Evolutionary conservation across 2,329 filamentous ascomycete species (phyloP).

Genomic region (Herpotrichia juniperi): DNA sequence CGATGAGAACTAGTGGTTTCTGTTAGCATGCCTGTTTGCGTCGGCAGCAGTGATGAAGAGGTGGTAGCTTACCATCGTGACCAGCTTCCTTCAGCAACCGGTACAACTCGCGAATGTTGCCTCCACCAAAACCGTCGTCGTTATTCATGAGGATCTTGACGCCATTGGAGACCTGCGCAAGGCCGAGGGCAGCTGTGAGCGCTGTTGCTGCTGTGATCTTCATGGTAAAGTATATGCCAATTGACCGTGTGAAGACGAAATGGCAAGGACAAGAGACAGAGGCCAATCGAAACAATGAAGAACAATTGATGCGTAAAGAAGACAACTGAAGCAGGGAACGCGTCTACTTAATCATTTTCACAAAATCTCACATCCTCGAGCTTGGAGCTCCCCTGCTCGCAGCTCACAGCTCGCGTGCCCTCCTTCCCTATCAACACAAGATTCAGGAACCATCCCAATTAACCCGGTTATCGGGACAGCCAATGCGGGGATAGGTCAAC

Average conservation of each 20-base stretch:
- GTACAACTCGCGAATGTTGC: constrained; percentile 44
- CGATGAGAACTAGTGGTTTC: constrained; percentile 44
- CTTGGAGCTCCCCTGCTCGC: not conserved
- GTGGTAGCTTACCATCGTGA: constrained; percentile 25
- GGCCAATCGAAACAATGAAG: not conserved
- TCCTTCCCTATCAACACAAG: constrained; percentile 6
- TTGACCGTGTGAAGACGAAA: not conserved
- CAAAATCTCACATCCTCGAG: not conserved
- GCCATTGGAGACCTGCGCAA: constrained; percentile 20
- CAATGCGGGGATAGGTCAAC: not conserved
- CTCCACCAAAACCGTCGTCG: constrained; percentile 48
- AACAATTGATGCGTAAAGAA: no score
- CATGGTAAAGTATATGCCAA: not conserved
- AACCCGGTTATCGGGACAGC: constrained; percentile 1
- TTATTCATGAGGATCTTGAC: constrained; percentile 47
- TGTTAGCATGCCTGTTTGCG: not conserved
- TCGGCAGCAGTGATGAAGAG: not conserved
- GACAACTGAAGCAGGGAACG: no score
- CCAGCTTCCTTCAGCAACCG: constrained; percentile 31
- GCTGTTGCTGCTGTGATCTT: constrained; percentile 6
- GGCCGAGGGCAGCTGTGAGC: constrained; percentile 23
- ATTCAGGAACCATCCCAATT: constrained; percentile 1
- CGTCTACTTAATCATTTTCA: not conserved
- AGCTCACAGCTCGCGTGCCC: constrained; percentile 6
- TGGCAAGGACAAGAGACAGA: not conserved